Evolutionary conservation across 2,329 filamentous ascomycete genomes (phyloP).

Genomic region (Aspergillus uvarum): DNA sequence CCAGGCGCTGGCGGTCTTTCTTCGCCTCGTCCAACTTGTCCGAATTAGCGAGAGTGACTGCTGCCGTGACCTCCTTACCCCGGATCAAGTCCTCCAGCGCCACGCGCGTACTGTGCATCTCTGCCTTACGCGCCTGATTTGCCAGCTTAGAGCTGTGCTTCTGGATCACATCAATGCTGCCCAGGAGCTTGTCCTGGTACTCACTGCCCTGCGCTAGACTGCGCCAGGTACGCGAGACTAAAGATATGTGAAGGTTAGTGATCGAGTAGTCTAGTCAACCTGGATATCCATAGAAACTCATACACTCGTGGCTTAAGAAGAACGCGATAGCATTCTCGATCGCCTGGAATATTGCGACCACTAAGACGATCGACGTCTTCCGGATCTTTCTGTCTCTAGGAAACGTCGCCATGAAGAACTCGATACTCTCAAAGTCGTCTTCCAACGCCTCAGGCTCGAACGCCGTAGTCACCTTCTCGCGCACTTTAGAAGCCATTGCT

Average conservation of each 20-base stretch:
- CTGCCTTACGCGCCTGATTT: neutral
- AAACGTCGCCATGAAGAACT: neutral
- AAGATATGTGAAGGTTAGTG: too few relatives aligned
- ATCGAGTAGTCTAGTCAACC: neutral
- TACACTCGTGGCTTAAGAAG: neutral
- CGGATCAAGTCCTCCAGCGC: neutral
- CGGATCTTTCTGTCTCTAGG: neutral
- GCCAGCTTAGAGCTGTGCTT: neutral
- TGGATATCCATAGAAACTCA: neutral
- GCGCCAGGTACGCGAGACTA: neutral
- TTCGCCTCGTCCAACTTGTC: neutral
- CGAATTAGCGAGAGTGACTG: neutral
- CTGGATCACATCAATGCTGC: neutral
- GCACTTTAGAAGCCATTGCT: neutral
- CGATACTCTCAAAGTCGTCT: neutral
- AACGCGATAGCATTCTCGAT: neutral
- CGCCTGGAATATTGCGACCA: neutral
- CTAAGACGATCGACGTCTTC: neutral
- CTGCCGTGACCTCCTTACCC: neutral
- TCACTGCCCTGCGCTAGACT: neutral
- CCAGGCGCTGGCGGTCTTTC: neutral
- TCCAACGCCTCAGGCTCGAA: neutral
- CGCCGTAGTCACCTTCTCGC: neutral
- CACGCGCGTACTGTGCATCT: neutral
- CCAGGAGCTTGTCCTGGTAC: neutral